A percentile compares a stretch with the other conserved stretches of the same genome.
phyloP scores from a whole-genome alignment of 2,329 filamentous ascomycete genomes.

The Sclerotinia sclerotiorum region DNA sequence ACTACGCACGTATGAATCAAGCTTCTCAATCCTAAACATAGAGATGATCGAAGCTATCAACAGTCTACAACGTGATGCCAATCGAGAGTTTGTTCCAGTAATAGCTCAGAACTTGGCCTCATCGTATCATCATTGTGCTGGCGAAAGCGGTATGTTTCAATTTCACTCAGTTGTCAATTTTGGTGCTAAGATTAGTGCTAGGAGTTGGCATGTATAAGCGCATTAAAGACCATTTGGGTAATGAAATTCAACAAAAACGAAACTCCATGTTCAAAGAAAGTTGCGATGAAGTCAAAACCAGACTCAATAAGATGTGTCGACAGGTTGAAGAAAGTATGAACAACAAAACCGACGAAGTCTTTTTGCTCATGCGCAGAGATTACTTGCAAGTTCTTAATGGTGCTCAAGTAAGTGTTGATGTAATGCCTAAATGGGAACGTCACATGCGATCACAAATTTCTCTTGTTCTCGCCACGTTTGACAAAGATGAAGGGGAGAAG shows the following conservation, averaged over 20 bases:
- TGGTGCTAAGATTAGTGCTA: constrained; percentile 21
- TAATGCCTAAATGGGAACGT: constrained; percentile 35
- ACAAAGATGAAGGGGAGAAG: constrained; percentile 9
- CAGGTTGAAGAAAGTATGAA: constrained; percentile 34
- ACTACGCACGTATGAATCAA: constrained; percentile 45
- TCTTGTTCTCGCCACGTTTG: constrained; percentile 4
- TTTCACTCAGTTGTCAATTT: background rate
- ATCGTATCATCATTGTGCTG: constrained; percentile 48
- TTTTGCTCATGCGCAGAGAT: constrained; percentile 39
- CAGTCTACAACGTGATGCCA: constrained; percentile 51
- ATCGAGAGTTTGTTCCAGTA: constrained; percentile 52
- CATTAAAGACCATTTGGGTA: constrained; percentile 53
- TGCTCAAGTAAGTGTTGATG: constrained; percentile 30
- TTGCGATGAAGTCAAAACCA: constrained; percentile 44
- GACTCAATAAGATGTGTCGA: constrained; percentile 44
- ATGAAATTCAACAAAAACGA: constrained; percentile 45
- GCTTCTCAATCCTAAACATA: constrained; percentile 43
- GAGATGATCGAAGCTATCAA: constrained; percentile 44
- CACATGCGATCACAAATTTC: constrained; percentile 24
- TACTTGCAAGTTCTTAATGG: constrained; percentile 39
- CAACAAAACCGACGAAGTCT: constrained; percentile 39
- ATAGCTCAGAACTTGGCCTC: constrained; percentile 48
- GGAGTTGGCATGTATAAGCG: constrained; percentile 48
- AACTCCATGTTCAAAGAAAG: constrained; percentile 52
- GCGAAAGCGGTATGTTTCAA: constrained; percentile 44